Evolutionary conservation across 495 filamentous ascomycete species (phyloP), one percentile per base, ranked within the genome.

Genomic region (Cercophora newfieldiana): DNA sequence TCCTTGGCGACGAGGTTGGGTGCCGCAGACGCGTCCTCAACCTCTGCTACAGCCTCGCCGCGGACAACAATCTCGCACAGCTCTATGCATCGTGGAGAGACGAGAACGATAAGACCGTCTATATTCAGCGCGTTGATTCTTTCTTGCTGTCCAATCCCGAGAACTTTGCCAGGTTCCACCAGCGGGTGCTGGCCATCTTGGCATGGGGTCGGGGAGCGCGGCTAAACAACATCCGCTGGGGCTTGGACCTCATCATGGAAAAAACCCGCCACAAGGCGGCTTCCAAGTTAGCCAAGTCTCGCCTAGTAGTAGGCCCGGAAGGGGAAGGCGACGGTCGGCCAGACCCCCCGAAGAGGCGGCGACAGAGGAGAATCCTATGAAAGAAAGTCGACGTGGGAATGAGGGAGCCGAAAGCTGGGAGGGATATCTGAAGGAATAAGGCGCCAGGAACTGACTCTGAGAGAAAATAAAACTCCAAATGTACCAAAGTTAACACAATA

Each of bases 71-170:
- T 33, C 25, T 58, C 25, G 55, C 55, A 33, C 55, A 58, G 55
- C 55, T 58, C 8, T 31, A 58, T 37, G 55, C 29, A 31, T 58
- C 55, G 55, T 58, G 55, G 55, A 58, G 50, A 53, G 50, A 53
- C 21, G 50, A 58, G 29, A 33, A 58, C 55, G 55, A 31, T 19
- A 19, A 28, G 28, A 31, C 18, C 24, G 18, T 57, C 19, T 57
- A 57, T 26, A 57, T 57, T 12, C 54, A 57, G 28, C 54, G 28
- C 24, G 54, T 57, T 22, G 54, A 57, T 57, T 57, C 25, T 7
- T 30, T 57, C 54, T 57, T 57, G 28, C 24, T 57, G 54, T 57
- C 54, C 24, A 57, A 31, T 31, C 54, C 54, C 16, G 54, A 57
- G 24, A 3, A 57, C 54, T 53, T 53, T 14, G 50, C 21, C 50